phyloP scores from a whole-genome alignment of 441 rosid species.

The Gossypium gossypioides region DNA sequence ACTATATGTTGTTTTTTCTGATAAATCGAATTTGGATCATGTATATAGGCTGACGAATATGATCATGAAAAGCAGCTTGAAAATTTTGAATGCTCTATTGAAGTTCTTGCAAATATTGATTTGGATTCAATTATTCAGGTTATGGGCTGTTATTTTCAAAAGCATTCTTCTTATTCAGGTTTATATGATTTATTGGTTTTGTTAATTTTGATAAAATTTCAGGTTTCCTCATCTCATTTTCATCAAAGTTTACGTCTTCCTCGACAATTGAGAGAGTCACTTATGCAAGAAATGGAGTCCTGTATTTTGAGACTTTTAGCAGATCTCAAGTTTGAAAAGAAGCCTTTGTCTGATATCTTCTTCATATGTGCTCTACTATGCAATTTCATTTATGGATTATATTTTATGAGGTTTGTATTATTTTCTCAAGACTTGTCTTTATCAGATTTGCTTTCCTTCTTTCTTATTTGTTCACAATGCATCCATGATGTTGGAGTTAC shows the following conservation, averaged over 20 bases:
- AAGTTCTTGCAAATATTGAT: slow-evolving; percentile 57
- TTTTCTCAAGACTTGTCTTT: slow-evolving; percentile 2
- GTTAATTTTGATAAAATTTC: slow-evolving; percentile 17
- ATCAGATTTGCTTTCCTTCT: neutral
- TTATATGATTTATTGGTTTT: slow-evolving; percentile 1
- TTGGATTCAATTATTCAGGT: slow-evolving; percentile 39
- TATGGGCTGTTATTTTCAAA: slow-evolving; percentile 16
- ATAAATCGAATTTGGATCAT: slow-evolving; percentile 22
- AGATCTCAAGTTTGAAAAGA: slow-evolving; percentile 36
- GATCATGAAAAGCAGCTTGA: slow-evolving; percentile 39
- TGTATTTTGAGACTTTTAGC: slow-evolving; percentile 36
- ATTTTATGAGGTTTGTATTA: slow-evolving; percentile 47
- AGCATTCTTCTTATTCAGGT: neutral
- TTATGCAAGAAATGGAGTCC: slow-evolving; percentile 70
- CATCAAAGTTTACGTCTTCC: slow-evolving; percentile 55
- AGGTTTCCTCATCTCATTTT: slow-evolving; percentile 41
- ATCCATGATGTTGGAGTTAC: neutral
- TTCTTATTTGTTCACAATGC: neutral
- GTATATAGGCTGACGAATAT: slow-evolving; percentile 43
- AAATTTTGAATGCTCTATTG: slow-evolving; percentile 71
- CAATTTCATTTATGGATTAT: slow-evolving; percentile 61
- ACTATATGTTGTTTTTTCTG: slow-evolving; percentile 12
- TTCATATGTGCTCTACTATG: slow-evolving; percentile 57
- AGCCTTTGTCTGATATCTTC: slow-evolving; percentile 58
- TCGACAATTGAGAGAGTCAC: slow-evolving; percentile 54